phyloP scores from a whole-genome alignment of 192 early-diverging fungal genomes.

The Umbelopsis sp. region DNA sequence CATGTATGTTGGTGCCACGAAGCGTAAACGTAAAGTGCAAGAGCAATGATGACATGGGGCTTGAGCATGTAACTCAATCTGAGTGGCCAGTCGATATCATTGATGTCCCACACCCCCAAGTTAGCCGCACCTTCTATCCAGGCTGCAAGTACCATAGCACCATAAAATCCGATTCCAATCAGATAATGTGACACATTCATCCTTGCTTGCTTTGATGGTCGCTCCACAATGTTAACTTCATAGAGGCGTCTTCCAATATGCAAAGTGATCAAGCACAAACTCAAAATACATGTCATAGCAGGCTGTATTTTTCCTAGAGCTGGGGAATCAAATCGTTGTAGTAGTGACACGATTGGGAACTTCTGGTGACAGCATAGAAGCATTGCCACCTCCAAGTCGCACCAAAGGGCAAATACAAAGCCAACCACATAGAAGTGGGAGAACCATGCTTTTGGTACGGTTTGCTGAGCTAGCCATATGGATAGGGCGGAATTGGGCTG shows the following conservation, averaged over 20 bases:
- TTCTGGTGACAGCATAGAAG: not conserved
- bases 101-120: conserved; percentile 33
- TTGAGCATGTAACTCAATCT: conserved; percentile 18
- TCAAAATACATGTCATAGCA: conserved; percentile 24
- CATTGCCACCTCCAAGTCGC: conserved; percentile 25
- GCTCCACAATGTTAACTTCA: conserved; percentile 52
- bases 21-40: conserved; percentile 54
- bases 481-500: conserved; percentile 16
- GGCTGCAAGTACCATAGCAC: conserved; percentile 50
- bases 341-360: conserved; percentile 18
- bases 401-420: conserved; percentile 34
- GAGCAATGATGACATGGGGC: conserved; percentile 31
- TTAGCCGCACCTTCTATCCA: conserved; percentile 52
- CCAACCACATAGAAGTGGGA: conserved; percentile 56
- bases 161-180: conserved; percentile 67
- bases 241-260: conserved; percentile 50
- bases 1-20: conserved; percentile 67
- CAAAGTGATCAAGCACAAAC: conserved; percentile 37
- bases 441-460: conserved; percentile 57
- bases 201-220: conserved; percentile 40
- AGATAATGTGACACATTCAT: conserved; percentile 69
- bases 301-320: not conserved
- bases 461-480: conserved; percentile 9
- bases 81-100: not conserved
- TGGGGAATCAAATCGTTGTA: conserved; percentile 21